Percentiles rank a stretch among this genome's conserved stretches.
These are phyloP conservation scores for Alternaria ethzedia DNA, from an alignment of 2,329 filamentous ascomycete genomes.

Conservation along the genomic window DNA sequence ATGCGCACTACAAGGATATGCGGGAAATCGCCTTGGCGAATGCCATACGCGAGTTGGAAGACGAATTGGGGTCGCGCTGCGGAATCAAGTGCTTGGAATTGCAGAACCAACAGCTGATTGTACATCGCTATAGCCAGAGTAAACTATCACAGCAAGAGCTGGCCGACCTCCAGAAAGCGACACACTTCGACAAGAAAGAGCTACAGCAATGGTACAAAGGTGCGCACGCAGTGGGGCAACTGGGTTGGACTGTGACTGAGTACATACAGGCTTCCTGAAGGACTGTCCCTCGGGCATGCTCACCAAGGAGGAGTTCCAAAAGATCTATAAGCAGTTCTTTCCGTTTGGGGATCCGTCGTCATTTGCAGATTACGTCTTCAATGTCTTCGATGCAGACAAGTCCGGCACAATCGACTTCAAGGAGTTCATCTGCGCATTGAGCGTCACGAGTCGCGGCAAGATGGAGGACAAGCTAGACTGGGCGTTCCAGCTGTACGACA, in stretches of 20 bases:
- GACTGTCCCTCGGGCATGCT: constrained; percentile 97
- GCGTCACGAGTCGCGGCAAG: constrained; percentile 94
- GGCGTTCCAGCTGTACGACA: constrained; percentile 99
- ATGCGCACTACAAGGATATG: constrained; percentile 32
- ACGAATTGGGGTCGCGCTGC: constrained; percentile 31
- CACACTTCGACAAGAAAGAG: constrained; percentile 99
- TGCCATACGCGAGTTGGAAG: constrained; percentile 30
- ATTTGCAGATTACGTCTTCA: constrained; percentile 99
- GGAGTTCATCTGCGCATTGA: constrained; percentile 98
- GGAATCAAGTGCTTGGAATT: constrained; percentile 30
- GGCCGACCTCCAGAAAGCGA: constrained; percentile 91
- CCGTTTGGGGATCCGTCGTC: constrained; percentile 96
- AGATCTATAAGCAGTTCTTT: constrained; percentile 99
- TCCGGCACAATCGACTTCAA: constrained; percentile 99
- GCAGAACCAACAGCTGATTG: constrained; percentile 41
- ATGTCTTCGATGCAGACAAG: constrained; percentile 97
- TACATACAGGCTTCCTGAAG: constrained; percentile 82
- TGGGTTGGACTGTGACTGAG: constrained; percentile 22
- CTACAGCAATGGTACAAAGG: constrained; percentile 99
- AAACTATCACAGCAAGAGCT: constrained; percentile 98
- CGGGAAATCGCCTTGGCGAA: constrained; percentile 34
- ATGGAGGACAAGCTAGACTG: constrained; percentile 99
- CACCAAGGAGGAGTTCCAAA: constrained; percentile 98
- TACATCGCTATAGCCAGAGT: constrained; percentile 74
- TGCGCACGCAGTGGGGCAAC: constrained; percentile 52